Evolutionary conservation across 1,284 basidiomycete species (phyloP).

Genomic region (Omphalotus olearius): DNA sequence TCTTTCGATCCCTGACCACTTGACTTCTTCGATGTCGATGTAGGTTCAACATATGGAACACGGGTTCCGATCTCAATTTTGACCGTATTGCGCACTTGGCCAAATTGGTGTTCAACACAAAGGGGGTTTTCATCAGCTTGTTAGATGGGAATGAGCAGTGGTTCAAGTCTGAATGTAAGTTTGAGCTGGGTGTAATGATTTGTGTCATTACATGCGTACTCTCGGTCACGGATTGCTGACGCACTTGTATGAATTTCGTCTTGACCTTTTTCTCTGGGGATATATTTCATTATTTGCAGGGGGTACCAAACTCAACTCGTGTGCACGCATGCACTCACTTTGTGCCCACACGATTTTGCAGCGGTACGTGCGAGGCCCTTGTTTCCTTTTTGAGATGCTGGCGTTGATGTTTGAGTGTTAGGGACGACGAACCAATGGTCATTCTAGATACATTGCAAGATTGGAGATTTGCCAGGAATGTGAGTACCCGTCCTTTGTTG

Average conservation of each 20-base stretch:
- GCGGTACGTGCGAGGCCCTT: constrained; percentile 42
- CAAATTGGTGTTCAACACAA: constrained; percentile 90
- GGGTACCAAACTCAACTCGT: constrained; percentile 53
- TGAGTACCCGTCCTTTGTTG: constrained; percentile 27
- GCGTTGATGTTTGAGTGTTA: constrained; percentile 23
- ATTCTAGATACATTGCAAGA: constrained; percentile 77
- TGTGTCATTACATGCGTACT: constrained; percentile 4
- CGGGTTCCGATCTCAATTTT: constrained; percentile 83
- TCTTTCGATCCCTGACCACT: not conserved
- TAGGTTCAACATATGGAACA: constrained; percentile 86
- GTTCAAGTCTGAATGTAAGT: constrained; percentile 80
- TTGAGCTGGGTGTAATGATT: not conserved
- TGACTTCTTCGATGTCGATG: not conserved
- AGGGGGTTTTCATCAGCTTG: constrained; percentile 79
- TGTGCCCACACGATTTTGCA: constrained; percentile 84
- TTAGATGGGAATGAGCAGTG: constrained; percentile 84
- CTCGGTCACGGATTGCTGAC: too few relatives aligned
- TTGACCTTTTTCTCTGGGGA: constrained; percentile 3
- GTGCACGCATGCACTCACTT: constrained; percentile 66
- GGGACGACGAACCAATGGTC: constrained; percentile 85
- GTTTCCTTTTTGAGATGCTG: not conserved
- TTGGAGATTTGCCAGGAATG: constrained; percentile 86
- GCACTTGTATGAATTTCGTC: not conserved
- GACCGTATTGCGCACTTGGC: constrained; percentile 88
- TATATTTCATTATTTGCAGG: constrained; percentile 33